Conservation (phyloP, 495 filamentous ascomycete genomes). For the Podospora fimiseda region DNA sequence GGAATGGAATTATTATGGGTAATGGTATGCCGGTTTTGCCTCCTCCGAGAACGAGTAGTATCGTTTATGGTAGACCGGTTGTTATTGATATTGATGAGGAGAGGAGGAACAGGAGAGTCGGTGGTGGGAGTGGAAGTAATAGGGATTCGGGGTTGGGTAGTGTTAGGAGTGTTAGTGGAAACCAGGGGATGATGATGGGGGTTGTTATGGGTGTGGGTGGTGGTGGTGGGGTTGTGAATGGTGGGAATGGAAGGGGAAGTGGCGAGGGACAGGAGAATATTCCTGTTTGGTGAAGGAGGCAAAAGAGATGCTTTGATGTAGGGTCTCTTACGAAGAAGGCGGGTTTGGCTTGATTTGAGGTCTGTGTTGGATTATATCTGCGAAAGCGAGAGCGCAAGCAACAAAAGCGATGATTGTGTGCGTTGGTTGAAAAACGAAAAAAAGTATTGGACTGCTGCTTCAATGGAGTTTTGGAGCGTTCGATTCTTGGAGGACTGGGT, state of each 20-base stretch:
- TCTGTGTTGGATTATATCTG: no score
- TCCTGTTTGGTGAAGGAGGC: slow-evolving; percentile 4
- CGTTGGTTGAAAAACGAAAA: no score
- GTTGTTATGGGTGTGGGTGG: not conserved
- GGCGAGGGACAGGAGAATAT: slow-evolving; percentile 10
- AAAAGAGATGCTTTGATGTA: not conserved
- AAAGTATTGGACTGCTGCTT: no score
- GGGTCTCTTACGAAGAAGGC: no score
- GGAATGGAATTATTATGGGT: slow-evolving; percentile 18
- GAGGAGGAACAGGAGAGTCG: slow-evolving; percentile 2
- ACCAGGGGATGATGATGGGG: no score
- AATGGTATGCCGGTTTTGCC: slow-evolving; percentile 36
- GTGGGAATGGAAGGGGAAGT: not conserved
- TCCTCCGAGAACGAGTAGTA: slow-evolving; percentile 11
- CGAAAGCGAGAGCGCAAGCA: no score
- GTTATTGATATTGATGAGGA: slow-evolving; percentile 1
- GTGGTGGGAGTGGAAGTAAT: not conserved
- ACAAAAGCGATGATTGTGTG: no score
- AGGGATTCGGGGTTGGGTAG: not conserved
- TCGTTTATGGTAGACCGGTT: not conserved
- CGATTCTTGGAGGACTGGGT: no score
- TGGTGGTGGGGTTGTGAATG: not conserved
- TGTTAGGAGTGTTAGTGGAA: not conserved
- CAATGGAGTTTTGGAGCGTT: no score
- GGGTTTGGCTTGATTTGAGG: no score